These are phyloP conservation scores for Chaetomium sp. DNA, from an alignment of 2,329 filamentous ascomycete genomes.

Conservation along the genomic window DNA sequence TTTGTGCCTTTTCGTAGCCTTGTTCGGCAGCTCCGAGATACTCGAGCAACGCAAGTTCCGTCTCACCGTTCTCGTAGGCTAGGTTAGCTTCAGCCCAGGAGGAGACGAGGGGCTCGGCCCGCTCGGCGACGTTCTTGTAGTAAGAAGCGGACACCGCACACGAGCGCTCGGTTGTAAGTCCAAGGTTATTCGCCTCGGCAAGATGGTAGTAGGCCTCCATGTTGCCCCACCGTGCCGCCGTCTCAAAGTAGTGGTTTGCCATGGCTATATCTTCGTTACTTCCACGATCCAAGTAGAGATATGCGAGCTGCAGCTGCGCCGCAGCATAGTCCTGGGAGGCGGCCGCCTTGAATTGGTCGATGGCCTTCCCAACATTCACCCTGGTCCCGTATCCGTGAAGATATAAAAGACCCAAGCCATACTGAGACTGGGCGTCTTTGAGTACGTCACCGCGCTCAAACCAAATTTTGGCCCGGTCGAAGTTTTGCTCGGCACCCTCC, in stretches of 20 bases:
- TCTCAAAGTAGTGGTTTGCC: slow-evolving; percentile 80
- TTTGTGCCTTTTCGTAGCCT: slow-evolving; percentile 82
- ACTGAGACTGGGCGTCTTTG: slow-evolving; percentile 77
- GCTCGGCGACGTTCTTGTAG: slow-evolving; percentile 74
- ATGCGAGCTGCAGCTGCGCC: slow-evolving; percentile 75
- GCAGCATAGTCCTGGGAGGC: slow-evolving; percentile 76
- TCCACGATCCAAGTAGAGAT: slow-evolving; percentile 81
- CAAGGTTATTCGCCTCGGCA: slow-evolving; percentile 76
- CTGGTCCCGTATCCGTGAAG: slow-evolving; percentile 66
- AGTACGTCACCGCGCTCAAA: slow-evolving; percentile 71
- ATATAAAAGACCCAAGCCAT: slow-evolving; percentile 77
- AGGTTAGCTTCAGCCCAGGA: slow-evolving; percentile 77
- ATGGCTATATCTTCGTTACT: slow-evolving; percentile 60
- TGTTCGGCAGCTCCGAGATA: slow-evolving; percentile 89
- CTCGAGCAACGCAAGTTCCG: slow-evolving; percentile 70
- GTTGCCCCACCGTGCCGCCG: slow-evolving; percentile 73
- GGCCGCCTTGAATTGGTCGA: slow-evolving; percentile 68
- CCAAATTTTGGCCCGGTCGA: slow-evolving; percentile 69
- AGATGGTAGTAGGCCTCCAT: slow-evolving; percentile 91
- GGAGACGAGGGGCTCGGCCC: slow-evolving; percentile 65
- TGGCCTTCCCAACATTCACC: slow-evolving; percentile 64
- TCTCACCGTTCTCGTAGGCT: slow-evolving; percentile 72
- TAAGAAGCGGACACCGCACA: slow-evolving; percentile 72
- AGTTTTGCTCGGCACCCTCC: slow-evolving; percentile 76
- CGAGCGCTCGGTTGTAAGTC: slow-evolving; percentile 70